Evolutionary conservation across 176 grass and related monocot species (phyloP).

Genomic region (Miscanthus lutarioriparius): DNA sequence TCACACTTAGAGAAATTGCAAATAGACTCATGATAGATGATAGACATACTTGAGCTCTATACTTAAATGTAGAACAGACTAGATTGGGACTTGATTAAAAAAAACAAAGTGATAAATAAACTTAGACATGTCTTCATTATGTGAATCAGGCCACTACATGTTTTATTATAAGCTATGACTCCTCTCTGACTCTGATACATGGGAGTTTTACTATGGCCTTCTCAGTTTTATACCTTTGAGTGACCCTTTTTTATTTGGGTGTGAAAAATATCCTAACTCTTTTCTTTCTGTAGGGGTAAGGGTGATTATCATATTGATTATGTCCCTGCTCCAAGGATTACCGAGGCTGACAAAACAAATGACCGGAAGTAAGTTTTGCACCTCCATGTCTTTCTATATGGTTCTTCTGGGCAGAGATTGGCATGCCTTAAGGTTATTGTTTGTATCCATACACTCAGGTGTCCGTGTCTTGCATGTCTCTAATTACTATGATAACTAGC

Average conservation of each 20-base stretch:
- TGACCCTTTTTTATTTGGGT: neutral
- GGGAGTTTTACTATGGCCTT: neutral
- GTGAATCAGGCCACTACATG: neutral
- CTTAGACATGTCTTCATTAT: neutral
- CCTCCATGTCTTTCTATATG: conserved; percentile 18
- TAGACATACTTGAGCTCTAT: neutral
- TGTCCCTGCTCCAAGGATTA: conserved; percentile 83
- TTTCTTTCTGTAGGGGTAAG: conserved; percentile 64
- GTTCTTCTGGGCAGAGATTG: neutral
- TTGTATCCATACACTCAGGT: neutral
- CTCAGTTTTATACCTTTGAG: neutral
- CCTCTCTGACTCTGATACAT: neutral
- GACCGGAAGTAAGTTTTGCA: conserved; percentile 68
- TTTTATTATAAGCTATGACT: neutral
- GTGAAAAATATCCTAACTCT: neutral
- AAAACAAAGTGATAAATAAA: neutral
- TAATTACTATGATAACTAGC: neutral
- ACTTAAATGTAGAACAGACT: neutral
- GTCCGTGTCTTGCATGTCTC: neutral
- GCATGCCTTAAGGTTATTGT: conserved; percentile 1
- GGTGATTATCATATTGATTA: conserved; percentile 92
- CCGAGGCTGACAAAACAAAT: conserved; percentile 94
- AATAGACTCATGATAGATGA: neutral
- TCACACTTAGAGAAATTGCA: neutral
- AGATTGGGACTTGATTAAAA: neutral